Evolutionary conservation across 352 stramenopile species (phyloP).

Genomic region (Pythium sukuiense): DNA sequence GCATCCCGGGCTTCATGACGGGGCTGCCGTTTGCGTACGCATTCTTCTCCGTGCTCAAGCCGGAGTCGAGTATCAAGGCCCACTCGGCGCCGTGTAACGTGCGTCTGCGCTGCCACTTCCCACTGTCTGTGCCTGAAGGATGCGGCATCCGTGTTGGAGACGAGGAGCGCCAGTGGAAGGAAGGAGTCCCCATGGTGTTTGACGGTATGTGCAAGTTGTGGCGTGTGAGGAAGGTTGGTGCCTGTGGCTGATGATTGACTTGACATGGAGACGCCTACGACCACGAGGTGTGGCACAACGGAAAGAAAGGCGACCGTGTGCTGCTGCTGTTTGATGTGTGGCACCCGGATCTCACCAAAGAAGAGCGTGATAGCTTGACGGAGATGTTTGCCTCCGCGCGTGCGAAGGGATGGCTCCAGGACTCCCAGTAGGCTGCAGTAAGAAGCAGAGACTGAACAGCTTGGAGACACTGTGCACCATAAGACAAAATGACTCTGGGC

Average conservation of each 20-base stretch:
- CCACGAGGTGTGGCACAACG: slow-evolving; percentile 80
- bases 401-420: slow-evolving; percentile 78
- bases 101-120: slow-evolving; percentile 93
- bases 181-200: slow-evolving; percentile 79
- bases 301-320: slow-evolving; percentile 65
- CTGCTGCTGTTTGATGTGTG: slow-evolving; percentile 87
- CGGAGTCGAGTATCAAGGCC: slow-evolving; percentile 86
- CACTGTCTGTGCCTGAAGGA: slow-evolving; percentile 84
- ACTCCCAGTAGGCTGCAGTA: slow-evolving; percentile 33
- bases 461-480: too few species aligned
- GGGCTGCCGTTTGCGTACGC: slow-evolving; percentile 93
- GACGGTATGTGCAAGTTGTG: slow-evolving; percentile 43
- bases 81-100: slow-evolving; percentile 96
- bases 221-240: background rate
- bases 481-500: too few species aligned
- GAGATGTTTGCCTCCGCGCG: slow-evolving; percentile 75
- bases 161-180: slow-evolving; percentile 77
- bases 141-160: slow-evolving; percentile 93
- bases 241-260: background rate
- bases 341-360: slow-evolving; percentile 65
- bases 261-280: slow-evolving; percentile 63
- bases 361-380: slow-evolving; percentile 54
- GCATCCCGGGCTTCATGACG: slow-evolving; percentile 83
- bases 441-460: too few species aligned
- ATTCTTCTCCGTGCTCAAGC: slow-evolving; percentile 96